These are phyloP conservation scores for Solanum ossicruentum DNA, from an alignment of 257 asterid genomes.

Conservation along the genomic window DNA sequence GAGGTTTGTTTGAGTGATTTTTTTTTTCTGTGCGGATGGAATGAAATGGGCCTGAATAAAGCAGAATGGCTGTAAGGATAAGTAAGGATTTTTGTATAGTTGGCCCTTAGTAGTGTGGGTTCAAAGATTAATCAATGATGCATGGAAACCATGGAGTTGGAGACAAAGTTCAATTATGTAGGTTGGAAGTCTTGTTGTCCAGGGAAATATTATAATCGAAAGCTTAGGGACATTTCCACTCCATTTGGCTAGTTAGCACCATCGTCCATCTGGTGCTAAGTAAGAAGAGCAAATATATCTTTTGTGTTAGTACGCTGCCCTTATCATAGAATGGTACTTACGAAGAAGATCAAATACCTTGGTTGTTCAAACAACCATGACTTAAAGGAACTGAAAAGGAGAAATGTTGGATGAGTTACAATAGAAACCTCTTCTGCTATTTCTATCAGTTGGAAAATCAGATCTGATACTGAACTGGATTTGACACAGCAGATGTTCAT, in stretches of 20 bases:
- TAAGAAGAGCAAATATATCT: neutral
- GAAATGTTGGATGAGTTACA: neutral
- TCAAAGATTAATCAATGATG: neutral
- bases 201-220: neutral
- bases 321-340: neutral
- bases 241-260: neutral
- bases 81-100: neutral
- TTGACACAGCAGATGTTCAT: neutral
- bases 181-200: neutral
- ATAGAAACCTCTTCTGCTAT: neutral
- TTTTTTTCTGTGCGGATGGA: neutral
- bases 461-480: neutral
- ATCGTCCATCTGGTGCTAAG: neutral
- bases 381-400: neutral
- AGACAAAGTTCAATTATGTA: neutral
- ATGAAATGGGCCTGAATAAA: neutral
- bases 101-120: neutral
- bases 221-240: neutral
- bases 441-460: neutral
- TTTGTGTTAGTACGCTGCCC: neutral
- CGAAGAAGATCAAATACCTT: neutral
- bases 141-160: neutral
- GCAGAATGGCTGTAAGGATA: neutral
- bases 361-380: neutral
- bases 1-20: neutral